Percentiles rank a stretch among this genome's conserved stretches.
phyloP scores from a whole-genome alignment of 2,329 filamentous ascomycete genomes.

The Fusarium sp. region DNA sequence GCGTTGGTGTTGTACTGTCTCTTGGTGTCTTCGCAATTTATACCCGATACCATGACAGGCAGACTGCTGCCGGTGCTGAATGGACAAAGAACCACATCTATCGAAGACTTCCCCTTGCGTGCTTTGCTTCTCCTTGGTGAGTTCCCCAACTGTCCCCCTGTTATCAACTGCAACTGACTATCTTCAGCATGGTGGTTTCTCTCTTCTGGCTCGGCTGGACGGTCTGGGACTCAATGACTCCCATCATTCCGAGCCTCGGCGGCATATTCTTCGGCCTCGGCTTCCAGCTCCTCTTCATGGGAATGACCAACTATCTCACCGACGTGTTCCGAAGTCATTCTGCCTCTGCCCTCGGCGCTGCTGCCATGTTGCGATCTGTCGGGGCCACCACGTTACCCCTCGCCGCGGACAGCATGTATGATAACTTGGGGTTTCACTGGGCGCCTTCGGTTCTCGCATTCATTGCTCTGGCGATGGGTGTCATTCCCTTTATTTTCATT shows the following conservation, averaged over 20 bases:
- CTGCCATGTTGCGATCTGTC: conserved; percentile 47
- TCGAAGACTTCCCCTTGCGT: conserved; percentile 55
- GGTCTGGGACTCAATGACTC: conserved; percentile 49
- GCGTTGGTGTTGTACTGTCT: conserved; percentile 36
- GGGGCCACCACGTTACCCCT: conserved; percentile 48
- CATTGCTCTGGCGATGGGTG: conserved; percentile 44
- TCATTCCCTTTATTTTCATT: conserved; percentile 47
- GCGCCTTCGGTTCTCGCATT: conserved; percentile 49
- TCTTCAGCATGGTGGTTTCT: conserved; percentile 60
- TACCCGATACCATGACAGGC: conserved; percentile 42
- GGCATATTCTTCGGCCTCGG: conserved; percentile 55
- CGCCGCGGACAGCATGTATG: conserved; percentile 46
- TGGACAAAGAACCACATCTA: conserved; percentile 47
- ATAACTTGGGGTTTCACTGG: conserved; percentile 47
- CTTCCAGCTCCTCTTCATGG: conserved; percentile 48
- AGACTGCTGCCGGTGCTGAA: conserved; percentile 37
- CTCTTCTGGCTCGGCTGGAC: conserved; percentile 71
- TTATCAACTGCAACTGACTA: not conserved
- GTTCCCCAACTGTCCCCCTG: conserved; percentile 48
- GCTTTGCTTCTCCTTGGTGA: conserved; percentile 69
- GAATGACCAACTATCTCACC: conserved; percentile 49
- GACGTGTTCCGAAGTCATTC: conserved; percentile 47
- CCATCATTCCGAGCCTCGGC: conserved; percentile 51
- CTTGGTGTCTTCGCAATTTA: conserved; percentile 39
- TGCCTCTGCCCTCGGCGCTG: conserved; percentile 48